Conservation (phyloP, 257 asterid genomes). For the Solanum phureja region DNA sequence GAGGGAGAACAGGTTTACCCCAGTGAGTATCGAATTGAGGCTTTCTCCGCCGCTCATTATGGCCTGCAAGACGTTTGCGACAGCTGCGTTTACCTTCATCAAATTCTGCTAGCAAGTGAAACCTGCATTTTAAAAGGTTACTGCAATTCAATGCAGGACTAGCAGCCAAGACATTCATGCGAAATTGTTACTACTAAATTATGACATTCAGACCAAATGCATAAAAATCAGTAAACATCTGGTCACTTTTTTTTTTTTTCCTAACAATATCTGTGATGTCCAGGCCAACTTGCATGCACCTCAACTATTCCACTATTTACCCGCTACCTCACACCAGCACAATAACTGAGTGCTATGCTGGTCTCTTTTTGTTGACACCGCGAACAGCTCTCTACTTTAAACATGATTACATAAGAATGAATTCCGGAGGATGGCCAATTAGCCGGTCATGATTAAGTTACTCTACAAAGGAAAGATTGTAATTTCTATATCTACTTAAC, state of each 20-base stretch:
- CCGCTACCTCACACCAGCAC: neutral
- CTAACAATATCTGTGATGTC: neutral
- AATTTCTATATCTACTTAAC: neutral
- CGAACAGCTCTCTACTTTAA: neutral
- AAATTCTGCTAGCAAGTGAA: constrained; percentile 51
- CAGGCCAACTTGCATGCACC: neutral
- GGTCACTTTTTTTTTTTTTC: neutral
- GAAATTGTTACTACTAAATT: neutral
- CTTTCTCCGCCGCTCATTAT: constrained; percentile 58
- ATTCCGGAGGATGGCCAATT: neutral
- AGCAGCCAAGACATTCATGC: neutral
- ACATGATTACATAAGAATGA: neutral
- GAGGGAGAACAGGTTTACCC: constrained; percentile 18
- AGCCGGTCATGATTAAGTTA: neutral
- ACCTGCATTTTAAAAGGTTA: constrained; percentile 25
- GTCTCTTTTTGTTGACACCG: neutral
- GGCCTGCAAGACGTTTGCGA: constrained; percentile 68
- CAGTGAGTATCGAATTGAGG: constrained; percentile 40
- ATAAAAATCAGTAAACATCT: neutral
- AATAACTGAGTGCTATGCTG: neutral
- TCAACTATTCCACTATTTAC: neutral
- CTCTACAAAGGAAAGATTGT: neutral
- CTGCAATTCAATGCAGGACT: neutral
- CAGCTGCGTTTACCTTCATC: constrained; percentile 71
- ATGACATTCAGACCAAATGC: neutral